Percentiles rank a stretch among this genome's conserved stretches.
Conservation (phyloP, 2,329 filamentous ascomycete genomes). For the Monilinia fructicola region DNA sequence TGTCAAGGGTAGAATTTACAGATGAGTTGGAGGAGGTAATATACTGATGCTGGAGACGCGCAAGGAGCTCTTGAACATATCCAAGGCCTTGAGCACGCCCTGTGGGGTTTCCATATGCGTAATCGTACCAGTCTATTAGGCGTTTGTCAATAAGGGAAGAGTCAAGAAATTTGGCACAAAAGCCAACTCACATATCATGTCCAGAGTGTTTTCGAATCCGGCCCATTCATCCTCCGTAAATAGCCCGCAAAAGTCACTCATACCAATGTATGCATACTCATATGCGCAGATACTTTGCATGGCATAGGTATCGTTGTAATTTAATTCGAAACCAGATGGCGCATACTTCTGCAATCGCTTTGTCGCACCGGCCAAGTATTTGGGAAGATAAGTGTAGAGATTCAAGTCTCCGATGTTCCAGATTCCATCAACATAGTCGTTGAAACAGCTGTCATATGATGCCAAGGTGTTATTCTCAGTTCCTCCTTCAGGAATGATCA, state of each 20-base stretch:
- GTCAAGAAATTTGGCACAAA: not conserved
- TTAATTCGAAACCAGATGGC: constrained; percentile 50
- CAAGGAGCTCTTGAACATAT: constrained; percentile 80
- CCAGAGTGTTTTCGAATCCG: constrained; percentile 53
- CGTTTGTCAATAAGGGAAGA: not conserved
- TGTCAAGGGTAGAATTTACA: constrained; percentile 72
- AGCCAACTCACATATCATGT: constrained; percentile 50
- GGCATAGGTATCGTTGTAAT: constrained; percentile 50
- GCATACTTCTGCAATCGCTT: constrained; percentile 49
- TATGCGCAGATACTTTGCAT: constrained; percentile 56
- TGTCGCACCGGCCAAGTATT: constrained; percentile 49
- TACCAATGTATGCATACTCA: constrained; percentile 51
- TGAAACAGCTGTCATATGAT: constrained; percentile 51
- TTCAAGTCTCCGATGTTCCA: constrained; percentile 44
- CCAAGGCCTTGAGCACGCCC: constrained; percentile 83
- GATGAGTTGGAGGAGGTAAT: constrained; percentile 71
- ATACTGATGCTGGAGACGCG: constrained; percentile 66
- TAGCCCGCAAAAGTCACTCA: constrained; percentile 52
- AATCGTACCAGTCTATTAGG: constrained; percentile 59
- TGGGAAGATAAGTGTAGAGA: constrained; percentile 47
- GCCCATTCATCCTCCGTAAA: constrained; percentile 57
- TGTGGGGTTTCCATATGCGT: constrained; percentile 73
- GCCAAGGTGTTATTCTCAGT: constrained; percentile 55
- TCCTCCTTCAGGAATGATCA: constrained; percentile 52
- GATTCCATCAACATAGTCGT: constrained; percentile 38